Evolutionary conservation across 192 early-diverging fungal genomes (phyloP).

Genomic region (Backusella australiensis): DNA sequence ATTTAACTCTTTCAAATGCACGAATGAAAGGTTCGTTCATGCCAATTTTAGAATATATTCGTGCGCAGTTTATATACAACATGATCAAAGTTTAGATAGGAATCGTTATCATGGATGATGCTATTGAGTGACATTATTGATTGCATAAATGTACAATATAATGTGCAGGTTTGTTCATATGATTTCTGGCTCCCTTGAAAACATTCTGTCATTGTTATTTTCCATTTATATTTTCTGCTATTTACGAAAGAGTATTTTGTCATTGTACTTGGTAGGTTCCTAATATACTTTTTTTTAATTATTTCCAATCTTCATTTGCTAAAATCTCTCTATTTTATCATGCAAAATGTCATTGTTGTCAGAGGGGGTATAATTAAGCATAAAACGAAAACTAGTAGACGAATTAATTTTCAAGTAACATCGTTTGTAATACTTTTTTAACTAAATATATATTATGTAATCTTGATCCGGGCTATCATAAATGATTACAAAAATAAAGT

Average conservation of each 20-base stretch:
- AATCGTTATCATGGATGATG: neutral
- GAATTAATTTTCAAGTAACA: neutral
- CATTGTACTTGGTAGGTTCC: neutral
- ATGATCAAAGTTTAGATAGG: neutral
- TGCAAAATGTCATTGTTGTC: neutral
- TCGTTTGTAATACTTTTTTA: neutral
- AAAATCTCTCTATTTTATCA: too few species aligned
- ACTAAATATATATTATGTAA: neutral
- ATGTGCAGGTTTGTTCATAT: neutral
- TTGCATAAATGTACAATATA: neutral
- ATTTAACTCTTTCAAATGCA: neutral
- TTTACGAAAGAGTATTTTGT: neutral
- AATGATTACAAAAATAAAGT: neutral
- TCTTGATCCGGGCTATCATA: neutral
- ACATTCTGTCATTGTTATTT: neutral
- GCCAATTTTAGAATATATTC: neutral
- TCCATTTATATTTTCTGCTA: neutral
- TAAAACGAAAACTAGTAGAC: neutral
- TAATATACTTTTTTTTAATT: neutral
- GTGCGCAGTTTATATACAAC: neutral
- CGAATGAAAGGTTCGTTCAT: neutral
- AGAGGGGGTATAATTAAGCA: neutral
- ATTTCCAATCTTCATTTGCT: too few species aligned
- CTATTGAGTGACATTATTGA: neutral
- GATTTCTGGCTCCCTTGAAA: neutral